A percentile compares a stretch with the other conserved stretches of the same genome.
Conservation (phyloP, 306 rosid species). For the Gynostemma pentaphyllum region DNA sequence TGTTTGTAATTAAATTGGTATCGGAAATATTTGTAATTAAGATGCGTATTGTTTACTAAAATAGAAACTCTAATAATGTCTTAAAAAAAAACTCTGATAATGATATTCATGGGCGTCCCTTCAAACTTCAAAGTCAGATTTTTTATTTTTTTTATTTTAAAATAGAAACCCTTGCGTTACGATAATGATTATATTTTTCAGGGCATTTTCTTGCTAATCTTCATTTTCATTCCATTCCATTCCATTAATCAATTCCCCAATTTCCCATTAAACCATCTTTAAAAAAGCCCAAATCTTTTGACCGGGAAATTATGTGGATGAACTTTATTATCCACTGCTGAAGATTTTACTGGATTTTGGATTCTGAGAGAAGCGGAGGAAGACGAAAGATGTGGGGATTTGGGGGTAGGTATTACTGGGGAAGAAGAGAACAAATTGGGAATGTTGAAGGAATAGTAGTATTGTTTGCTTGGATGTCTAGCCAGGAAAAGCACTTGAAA, state of each 20-base stretch:
- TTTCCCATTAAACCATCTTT: neutral
- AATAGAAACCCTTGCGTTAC: neutral
- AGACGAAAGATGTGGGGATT: slow-evolving; percentile 72
- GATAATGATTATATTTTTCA: too few relatives aligned
- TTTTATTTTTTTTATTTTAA: neutral
- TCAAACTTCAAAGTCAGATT: too few relatives aligned
- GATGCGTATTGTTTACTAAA: too few relatives aligned
- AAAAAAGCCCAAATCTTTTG: neutral
- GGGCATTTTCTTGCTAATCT: neutral
- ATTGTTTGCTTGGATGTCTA: slow-evolving; percentile 83
- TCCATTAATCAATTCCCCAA: neutral
- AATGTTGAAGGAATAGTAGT: slow-evolving; percentile 66
- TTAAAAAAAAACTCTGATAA: too few relatives aligned
- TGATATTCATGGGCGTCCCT: too few relatives aligned
- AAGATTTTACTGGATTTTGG: neutral
- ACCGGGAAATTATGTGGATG: neutral
- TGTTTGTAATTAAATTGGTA: too few relatives aligned
- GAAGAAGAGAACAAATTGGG: slow-evolving; percentile 39
- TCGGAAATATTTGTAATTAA: too few relatives aligned
- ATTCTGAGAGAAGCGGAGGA: slow-evolving; percentile 1
- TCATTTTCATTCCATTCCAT: neutral
- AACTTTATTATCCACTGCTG: neutral
- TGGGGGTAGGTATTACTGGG: slow-evolving; percentile 83
- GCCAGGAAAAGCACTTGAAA: slow-evolving; percentile 61
- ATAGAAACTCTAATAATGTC: too few relatives aligned